Evolutionary conservation across 2,329 filamentous ascomycete genomes (phyloP).

Genomic region (Bipolaris sorokiniana): DNA sequence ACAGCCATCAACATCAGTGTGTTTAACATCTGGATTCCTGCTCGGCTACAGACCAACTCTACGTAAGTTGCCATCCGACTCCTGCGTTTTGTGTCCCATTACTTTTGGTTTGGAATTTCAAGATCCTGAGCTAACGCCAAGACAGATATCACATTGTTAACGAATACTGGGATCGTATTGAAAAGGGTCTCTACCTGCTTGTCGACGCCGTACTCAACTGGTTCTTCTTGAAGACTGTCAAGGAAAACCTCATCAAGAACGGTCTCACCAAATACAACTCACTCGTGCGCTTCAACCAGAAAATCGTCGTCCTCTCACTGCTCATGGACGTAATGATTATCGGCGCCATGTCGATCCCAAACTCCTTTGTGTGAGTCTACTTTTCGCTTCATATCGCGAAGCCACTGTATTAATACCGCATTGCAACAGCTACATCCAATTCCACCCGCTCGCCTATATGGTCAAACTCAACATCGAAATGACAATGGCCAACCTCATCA

Average conservation of each 20-base stretch:
- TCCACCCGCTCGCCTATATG: slow-evolving; percentile 58
- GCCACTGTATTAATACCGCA: slow-evolving; percentile 1
- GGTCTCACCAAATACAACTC: slow-evolving; percentile 59
- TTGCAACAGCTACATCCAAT: slow-evolving; percentile 53
- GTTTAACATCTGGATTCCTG: slow-evolving; percentile 52
- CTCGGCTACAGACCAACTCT: slow-evolving; percentile 42
- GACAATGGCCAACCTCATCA: slow-evolving; percentile 60
- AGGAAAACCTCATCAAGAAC: slow-evolving; percentile 56
- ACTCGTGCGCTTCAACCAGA: slow-evolving; percentile 58
- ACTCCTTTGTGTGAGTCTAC: slow-evolving; percentile 52
- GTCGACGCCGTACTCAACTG: slow-evolving; percentile 49
- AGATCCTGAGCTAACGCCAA: slow-evolving; percentile 8
- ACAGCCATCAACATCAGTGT: slow-evolving; percentile 48
- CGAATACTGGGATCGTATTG: slow-evolving; percentile 49
- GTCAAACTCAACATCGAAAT: slow-evolving; percentile 61
- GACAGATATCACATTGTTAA: slow-evolving; percentile 42
- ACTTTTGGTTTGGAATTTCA: neutral
- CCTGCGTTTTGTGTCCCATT: too few relatives aligned
- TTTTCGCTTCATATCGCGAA: too few relatives aligned
- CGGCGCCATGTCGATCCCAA: slow-evolving; percentile 55
- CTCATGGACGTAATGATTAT: slow-evolving; percentile 59
- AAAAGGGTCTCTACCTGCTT: slow-evolving; percentile 48
- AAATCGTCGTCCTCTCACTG: slow-evolving; percentile 58
- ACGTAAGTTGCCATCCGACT: slow-evolving; percentile 18
- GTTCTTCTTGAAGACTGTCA: slow-evolving; percentile 53